A percentile compares a stretch with the other conserved stretches of the same genome.
Conservation (phyloP, 2,329 filamentous ascomycete species). For the Sclerotinia nivalis region DNA sequence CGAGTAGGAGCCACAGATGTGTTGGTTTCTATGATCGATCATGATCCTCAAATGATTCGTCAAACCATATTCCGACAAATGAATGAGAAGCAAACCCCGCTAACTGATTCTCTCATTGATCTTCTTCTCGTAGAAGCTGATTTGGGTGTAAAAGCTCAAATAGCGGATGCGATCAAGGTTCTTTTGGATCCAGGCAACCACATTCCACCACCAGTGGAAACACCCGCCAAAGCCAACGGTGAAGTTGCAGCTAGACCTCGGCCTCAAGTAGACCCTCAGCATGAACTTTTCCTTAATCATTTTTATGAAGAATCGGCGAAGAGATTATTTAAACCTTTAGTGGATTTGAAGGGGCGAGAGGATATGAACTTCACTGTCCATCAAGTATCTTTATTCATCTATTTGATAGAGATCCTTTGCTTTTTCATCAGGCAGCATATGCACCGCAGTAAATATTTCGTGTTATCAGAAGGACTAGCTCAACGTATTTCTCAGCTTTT, state of each 20-base stretch:
- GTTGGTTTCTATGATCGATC: slow-evolving; percentile 89
- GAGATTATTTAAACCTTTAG: slow-evolving; percentile 82
- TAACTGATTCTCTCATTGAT: slow-evolving; percentile 92
- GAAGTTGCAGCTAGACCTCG: slow-evolving; percentile 68
- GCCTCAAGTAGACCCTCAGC: slow-evolving; percentile 65
- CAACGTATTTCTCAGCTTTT: slow-evolving; percentile 81
- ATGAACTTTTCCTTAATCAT: slow-evolving; percentile 79
- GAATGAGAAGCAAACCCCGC: slow-evolving; percentile 77
- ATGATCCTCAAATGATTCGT: slow-evolving; percentile 92
- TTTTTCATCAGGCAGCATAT: slow-evolving; percentile 92
- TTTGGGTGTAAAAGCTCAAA: slow-evolving; percentile 90
- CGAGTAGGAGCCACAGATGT: slow-evolving; percentile 93
- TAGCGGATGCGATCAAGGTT: slow-evolving; percentile 93
- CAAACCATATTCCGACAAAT: slow-evolving; percentile 91
- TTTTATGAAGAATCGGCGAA: slow-evolving; percentile 89
- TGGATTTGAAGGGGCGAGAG: slow-evolving; percentile 70
- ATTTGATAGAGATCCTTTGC: slow-evolving; percentile 88
- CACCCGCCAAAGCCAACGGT: slow-evolving; percentile 62
- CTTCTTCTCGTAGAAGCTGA: slow-evolving; percentile 88
- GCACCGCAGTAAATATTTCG: slow-evolving; percentile 83
- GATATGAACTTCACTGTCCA: slow-evolving; percentile 75
- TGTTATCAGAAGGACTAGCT: slow-evolving; percentile 76
- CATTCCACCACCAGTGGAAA: slow-evolving; percentile 54
- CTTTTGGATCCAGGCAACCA: slow-evolving; percentile 74
- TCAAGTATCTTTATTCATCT: slow-evolving; percentile 86